These are phyloP conservation scores for Malus fusca DNA, from an alignment of 306 rosid species.

Conservation along the genomic window DNA sequence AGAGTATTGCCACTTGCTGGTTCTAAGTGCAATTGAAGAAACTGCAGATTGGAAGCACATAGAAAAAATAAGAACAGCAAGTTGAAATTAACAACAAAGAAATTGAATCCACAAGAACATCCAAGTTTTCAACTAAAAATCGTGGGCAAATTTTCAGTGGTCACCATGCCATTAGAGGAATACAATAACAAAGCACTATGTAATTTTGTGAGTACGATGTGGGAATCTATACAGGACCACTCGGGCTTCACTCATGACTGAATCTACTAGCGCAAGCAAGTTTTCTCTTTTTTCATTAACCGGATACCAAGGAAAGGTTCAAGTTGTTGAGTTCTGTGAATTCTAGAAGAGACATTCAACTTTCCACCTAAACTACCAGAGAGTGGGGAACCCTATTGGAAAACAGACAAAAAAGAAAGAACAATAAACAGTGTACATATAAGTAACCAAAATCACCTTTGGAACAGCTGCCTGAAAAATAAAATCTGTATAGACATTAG, in stretches of 20 bases:
- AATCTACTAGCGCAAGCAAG: neutral
- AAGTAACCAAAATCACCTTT: slow-evolving; percentile 49
- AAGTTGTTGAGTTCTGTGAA: neutral
- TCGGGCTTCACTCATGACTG: neutral
- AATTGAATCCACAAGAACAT: slow-evolving; percentile 2
- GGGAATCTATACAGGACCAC: neutral
- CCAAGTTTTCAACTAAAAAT: slow-evolving; percentile 5
- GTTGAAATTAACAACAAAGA: slow-evolving; percentile 2
- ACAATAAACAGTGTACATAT: neutral
- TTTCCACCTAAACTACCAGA: neutral
- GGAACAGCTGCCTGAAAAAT: slow-evolving; percentile 99
- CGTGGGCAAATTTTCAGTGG: neutral
- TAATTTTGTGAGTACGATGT: neutral
- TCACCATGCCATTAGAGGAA: neutral
- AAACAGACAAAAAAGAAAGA: neutral
- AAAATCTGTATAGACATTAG: slow-evolving; percentile 57
- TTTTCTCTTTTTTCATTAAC: neutral
- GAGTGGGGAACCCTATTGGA: neutral
- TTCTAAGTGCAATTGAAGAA: slow-evolving; percentile 90
- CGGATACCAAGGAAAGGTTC: neutral
- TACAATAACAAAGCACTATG: neutral
- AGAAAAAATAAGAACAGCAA: slow-evolving; percentile 28
- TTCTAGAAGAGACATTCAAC: neutral
- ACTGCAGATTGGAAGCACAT: slow-evolving; percentile 47
- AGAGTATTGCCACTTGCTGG: slow-evolving; percentile 82